Base-by-base conservation (phyloP, 495 filamentous ascomycete genomes). In the Neohortaea acidophila region DNA sequence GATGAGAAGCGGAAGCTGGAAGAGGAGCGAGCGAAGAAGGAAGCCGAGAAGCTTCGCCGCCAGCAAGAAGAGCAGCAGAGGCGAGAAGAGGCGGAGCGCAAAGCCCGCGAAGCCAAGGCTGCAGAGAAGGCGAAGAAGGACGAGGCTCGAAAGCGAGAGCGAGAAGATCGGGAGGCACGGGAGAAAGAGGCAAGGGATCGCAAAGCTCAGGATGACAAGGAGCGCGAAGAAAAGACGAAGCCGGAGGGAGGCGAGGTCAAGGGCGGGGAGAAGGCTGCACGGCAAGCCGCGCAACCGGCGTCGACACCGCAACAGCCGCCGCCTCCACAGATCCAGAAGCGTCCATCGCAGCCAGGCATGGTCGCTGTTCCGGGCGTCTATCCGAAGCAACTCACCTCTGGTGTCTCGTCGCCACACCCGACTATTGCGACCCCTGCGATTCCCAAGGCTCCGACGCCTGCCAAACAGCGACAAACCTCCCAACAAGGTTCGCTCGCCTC, bases 1-100 rank as follows among this genome's bases (percentile, higher is more conserved):
- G 79, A 81, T n/a, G 84, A 91, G 56, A 82, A 78, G 48, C 91
- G 81, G 59, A 81, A 79, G 20, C 79, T 81, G 49, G 82, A 93
- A 41, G 87, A 93, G 50, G 89, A 93, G 48, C 76, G 79, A 20
- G 63, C 70, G 33, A 70, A 73, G 40, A 84, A 81, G 53, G 83
- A 92, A 52, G 73, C 71, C 0, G 85, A 86, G 53, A 80, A 78
- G 51, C 74, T 79, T 47, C 73, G 75, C 45, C 75, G 79, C 29
- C 60, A 77, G 21, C 79, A 80, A 38, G 87, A 94, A 53, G 79
- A 83, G 46, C 74, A 83, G 39, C 84, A 94, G 43, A 75, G 75
- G 18, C 81, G 82, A 51, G 77, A 74, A 5, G 84, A 91, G 50
- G 62, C 63, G 15, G 70, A 84, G 56, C 73, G 79, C 20, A 81